Evolutionary conservation across 2,329 filamentous ascomycete species (phyloP), one percentile per base, ranked within the genome.

Genomic region (Alternaria angustiovoidea): DNA sequence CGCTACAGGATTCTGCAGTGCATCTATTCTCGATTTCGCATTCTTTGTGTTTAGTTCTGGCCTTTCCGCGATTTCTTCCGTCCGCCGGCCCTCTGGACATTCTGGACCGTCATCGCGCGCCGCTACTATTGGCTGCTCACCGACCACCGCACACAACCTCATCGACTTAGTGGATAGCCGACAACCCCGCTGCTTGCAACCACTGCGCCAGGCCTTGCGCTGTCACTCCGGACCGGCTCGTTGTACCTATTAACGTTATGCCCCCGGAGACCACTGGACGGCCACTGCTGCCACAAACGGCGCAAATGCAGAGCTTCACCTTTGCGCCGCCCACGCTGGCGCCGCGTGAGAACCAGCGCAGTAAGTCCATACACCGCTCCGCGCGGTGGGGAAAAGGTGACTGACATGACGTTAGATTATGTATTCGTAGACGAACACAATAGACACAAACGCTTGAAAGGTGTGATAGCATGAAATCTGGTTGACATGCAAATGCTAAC

Each of bases 371-470:
- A 48, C 62, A 46, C 48, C 44, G 41, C 39, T 57, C 18, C 38
- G 38, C 42, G 43, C 26, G n/a, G 34, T 26, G 34, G 34, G 20
- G n/a, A 39, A 7, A 32, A 20, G 18, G n/a, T 24, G 36, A 57
- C 66, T 74, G 64, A 77, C 64, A 48, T 38, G 42, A 26, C 75
- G 46, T 61, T 72, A 96, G 94, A 97, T 79, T 98, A 97, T 91
- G 95, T 98, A 72, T 98, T 98, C 76, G 95, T 98, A 59, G 94
- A 98, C 80, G 94, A 98, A 80, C 95, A 98, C 80, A 98, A 98
- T 82, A 91, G 95, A 66, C 95, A 98, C 81, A 98, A 98, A 81
- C 88, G 94, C 71, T 83, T 98, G 65, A 98, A 98, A 86, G 93
- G 93, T 95, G 87, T 62, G 78, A 43, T 48, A 52, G 36, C 61